Evolutionary conservation across 176 grass and related monocot species (phyloP).

Genomic region (Oryza australiensis): DNA sequence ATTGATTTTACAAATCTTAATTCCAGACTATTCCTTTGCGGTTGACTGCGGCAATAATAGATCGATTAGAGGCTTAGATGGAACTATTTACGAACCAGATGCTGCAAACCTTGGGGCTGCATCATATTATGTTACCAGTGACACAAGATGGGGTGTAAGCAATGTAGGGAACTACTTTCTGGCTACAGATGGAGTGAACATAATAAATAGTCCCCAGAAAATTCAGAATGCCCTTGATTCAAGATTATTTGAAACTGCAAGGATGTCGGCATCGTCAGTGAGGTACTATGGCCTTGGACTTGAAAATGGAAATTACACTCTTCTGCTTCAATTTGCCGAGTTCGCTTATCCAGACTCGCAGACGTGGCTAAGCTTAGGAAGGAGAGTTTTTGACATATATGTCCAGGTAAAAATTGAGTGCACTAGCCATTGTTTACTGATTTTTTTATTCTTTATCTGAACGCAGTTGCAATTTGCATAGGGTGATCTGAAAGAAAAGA

Average conservation of each 20-base stretch:
- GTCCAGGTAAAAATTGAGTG: conserved; percentile 50
- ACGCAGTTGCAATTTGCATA: conserved; percentile 42
- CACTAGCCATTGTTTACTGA: neutral
- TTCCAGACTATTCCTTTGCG: conserved; percentile 73
- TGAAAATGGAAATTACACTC: conserved; percentile 92
- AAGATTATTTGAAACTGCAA: conserved; percentile 65
- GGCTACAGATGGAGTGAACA: conserved; percentile 39
- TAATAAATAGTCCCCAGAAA: conserved; percentile 35
- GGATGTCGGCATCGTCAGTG: conserved; percentile 83
- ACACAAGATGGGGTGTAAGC: conserved; percentile 71
- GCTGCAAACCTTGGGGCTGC: conserved; percentile 44
- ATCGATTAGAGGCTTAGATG: conserved; percentile 48
- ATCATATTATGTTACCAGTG: conserved; percentile 62
- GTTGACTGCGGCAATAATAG: conserved; percentile 57
- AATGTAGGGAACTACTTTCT: conserved; percentile 65
- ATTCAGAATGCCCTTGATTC: conserved; percentile 61
- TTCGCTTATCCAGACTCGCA: conserved; percentile 36
- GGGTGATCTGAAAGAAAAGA: conserved; percentile 65
- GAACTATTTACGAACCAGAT: conserved; percentile 57
- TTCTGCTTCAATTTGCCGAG: conserved; percentile 78
- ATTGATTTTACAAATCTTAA: neutral
- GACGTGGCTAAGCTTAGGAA: conserved; percentile 61
- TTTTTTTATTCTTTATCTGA: neutral
- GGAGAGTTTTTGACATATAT: conserved; percentile 90
- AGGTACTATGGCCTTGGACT: conserved; percentile 93